Conservation (phyloP, 257 asterid species). For the Petunia secreta region DNA sequence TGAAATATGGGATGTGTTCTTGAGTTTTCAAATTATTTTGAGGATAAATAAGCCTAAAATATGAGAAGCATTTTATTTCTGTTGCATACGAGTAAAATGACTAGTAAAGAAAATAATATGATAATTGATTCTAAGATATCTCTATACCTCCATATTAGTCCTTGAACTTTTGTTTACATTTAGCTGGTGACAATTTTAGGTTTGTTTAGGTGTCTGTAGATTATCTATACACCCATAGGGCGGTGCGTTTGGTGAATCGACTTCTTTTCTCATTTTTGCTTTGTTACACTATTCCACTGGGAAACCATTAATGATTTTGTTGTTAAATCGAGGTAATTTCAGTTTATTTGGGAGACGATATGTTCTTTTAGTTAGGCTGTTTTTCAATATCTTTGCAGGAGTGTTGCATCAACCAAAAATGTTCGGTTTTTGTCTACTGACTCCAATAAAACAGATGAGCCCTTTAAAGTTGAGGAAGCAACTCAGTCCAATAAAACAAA, state of each 20-base stretch:
- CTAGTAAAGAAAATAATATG: background rate
- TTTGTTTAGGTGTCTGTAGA: background rate
- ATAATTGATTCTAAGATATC: background rate
- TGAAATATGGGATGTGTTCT: conserved; percentile 1
- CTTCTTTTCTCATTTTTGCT: conserved; percentile 4
- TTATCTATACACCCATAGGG: background rate
- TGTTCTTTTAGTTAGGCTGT: conserved; percentile 10
- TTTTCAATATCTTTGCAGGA: conserved; percentile 33
- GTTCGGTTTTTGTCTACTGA: conserved; percentile 57
- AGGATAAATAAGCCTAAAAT: conserved; percentile 7
- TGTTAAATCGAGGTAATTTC: conserved; percentile 10
- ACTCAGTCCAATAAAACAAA: background rate
- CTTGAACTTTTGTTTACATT: background rate
- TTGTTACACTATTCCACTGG: background rate
- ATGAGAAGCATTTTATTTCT: background rate
- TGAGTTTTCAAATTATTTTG: background rate
- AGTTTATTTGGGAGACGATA: background rate
- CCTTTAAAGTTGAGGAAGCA: conserved; percentile 72
- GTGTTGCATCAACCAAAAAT: conserved; percentile 46
- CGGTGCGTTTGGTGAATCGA: background rate
- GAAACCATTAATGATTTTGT: background rate
- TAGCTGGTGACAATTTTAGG: background rate
- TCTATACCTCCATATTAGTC: background rate
- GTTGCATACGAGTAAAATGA: background rate
- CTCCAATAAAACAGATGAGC: conserved; percentile 47